A percentile compares a stretch with the other conserved stretches of the same genome.
phyloP scores from a whole-genome alignment of 2,329 filamentous ascomycete species.

The Purpureocillium takamizusanense region DNA sequence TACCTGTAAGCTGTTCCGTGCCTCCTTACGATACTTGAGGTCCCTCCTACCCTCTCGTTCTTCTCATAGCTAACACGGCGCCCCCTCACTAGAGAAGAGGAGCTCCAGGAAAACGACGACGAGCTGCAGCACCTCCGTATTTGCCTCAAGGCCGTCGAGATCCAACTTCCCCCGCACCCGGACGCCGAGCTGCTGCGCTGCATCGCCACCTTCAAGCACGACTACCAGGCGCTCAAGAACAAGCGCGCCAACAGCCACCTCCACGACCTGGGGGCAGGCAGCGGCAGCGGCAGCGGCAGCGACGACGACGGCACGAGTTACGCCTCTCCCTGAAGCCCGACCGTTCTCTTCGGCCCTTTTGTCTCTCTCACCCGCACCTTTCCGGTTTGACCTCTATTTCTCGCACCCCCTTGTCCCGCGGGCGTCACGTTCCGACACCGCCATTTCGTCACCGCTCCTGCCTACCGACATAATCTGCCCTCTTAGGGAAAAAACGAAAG shows the following conservation, averaged over 20 bases:
- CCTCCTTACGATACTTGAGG: no score
- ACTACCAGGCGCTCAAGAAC: constrained; percentile 42
- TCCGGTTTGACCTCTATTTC: no score
- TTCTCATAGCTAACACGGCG: no score
- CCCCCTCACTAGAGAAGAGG: constrained; percentile 50
- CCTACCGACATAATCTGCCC: no score
- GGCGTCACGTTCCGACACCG: no score
- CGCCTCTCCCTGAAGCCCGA: not conserved
- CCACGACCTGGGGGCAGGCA: no score
- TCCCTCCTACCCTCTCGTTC: no score
- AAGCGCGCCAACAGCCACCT: constrained; percentile 26
- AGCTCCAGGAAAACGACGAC: constrained; percentile 47
- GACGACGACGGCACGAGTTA: constrained; percentile 8
- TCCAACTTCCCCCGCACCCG: constrained; percentile 42
- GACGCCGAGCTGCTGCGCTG: constrained; percentile 49
- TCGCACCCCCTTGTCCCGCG: no score
- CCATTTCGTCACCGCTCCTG: no score
- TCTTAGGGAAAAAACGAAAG: no score
- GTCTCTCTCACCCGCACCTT: no score
- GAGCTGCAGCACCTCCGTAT: constrained; percentile 54
- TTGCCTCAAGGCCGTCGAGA: constrained; percentile 53
- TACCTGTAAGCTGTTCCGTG: constrained; percentile 38
- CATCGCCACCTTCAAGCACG: constrained; percentile 52
- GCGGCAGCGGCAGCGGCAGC: constrained; percentile 17
- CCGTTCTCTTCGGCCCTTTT: not conserved